phyloP scores from a whole-genome alignment of 179 eudicot genomes.

The Silene coronaria region DNA sequence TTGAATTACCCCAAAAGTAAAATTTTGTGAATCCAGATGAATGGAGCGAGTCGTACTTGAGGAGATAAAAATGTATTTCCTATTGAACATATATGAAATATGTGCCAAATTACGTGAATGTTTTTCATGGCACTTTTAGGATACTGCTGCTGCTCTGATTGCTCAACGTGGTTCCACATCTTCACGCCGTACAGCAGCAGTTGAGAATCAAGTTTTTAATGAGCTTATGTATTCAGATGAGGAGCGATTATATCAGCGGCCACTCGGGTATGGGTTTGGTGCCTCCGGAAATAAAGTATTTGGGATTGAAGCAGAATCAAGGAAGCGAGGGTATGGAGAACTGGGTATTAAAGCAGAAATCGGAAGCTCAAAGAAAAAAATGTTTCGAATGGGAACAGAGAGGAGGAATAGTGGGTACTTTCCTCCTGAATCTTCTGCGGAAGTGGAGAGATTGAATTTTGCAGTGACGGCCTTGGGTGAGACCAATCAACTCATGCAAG shows the following conservation, averaged over 20 bases:
- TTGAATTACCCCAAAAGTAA: neutral
- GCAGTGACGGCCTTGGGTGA: constrained; percentile 29
- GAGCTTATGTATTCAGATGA: constrained; percentile 40
- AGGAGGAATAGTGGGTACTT: constrained; percentile 19
- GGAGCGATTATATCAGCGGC: constrained; percentile 24
- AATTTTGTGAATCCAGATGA: neutral
- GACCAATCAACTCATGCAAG: constrained; percentile 36
- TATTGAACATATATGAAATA: neutral
- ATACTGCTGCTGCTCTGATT: constrained; percentile 31
- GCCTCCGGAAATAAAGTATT: constrained; percentile 18
- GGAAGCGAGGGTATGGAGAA: constrained; percentile 27
- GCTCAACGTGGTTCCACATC: constrained; percentile 31
- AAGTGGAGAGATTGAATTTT: constrained; percentile 28
- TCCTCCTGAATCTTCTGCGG: constrained; percentile 17
- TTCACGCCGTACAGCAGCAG: constrained; percentile 20
- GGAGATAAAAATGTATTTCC: neutral
- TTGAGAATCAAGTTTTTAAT: constrained; percentile 36
- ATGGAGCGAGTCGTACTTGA: neutral
- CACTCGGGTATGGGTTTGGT: constrained; percentile 35
- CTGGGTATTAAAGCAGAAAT: constrained; percentile 15
- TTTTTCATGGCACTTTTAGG: constrained; percentile 17
- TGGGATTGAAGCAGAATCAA: constrained; percentile 25
- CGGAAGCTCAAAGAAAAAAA: constrained; percentile 13
- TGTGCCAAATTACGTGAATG: neutral
- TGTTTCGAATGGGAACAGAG: constrained; percentile 7